Evolutionary conservation across 768 basidiomycete genomes (phyloP).

Genomic region (Brasilioporus rufonigricans): DNA sequence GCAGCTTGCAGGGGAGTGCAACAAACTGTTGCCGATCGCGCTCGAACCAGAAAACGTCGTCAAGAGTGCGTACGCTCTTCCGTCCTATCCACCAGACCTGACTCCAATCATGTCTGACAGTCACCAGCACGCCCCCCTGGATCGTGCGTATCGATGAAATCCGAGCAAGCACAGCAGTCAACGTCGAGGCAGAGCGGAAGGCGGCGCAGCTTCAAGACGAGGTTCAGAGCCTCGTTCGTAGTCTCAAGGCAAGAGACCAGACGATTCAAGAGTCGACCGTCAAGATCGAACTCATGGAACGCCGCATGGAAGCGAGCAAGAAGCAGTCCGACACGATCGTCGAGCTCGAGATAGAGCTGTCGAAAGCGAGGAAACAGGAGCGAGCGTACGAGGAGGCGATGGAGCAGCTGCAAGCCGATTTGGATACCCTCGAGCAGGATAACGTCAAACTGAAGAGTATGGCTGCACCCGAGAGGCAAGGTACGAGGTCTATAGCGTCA

Average conservation of each 20-base stretch:
- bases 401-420: conserved; percentile 86
- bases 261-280: conserved; percentile 82
- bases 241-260: conserved; percentile 87
- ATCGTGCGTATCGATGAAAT: conserved; percentile 76
- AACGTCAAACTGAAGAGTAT: conserved; percentile 76
- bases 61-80: conserved; percentile 55
- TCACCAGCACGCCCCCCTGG: conserved; percentile 83
- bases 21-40: conserved; percentile 64
- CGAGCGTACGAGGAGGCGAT: conserved; percentile 89
- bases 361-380: conserved; percentile 84
- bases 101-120: conserved; percentile 35
- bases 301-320: conserved; percentile 87
- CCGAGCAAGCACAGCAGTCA: conserved; percentile 78
- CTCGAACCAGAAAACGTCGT: conserved; percentile 75
- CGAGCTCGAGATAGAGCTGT: conserved; percentile 78
- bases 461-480: conserved; percentile 66
- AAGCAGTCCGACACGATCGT: conserved; percentile 83
- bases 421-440: conserved; percentile 85
- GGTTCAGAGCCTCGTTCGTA: conserved; percentile 82
- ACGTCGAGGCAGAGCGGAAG: conserved; percentile 90
- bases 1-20: conserved; percentile 69
- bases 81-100: background rate
- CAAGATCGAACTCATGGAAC: conserved; percentile 94
- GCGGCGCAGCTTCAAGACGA: conserved; percentile 85
- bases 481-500: conserved; percentile 37